phyloP scores from a whole-genome alignment of 176 grass and related monocot genomes.

The Oryza nivara region DNA sequence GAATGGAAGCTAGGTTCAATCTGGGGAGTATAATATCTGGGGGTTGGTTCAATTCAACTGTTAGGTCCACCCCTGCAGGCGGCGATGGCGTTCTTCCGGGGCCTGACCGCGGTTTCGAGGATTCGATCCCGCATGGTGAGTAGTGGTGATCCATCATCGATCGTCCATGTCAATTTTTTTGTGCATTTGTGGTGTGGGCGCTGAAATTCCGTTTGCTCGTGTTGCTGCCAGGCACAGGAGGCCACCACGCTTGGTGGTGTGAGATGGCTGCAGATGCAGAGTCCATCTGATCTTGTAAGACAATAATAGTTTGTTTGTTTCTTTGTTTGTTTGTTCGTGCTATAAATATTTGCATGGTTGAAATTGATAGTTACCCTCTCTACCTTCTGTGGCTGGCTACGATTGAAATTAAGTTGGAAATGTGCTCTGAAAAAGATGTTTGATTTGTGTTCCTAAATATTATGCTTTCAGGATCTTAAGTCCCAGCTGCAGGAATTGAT shows the following conservation, averaged over 20 bases:
- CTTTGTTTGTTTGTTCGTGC: background rate
- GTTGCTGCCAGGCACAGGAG: slow-evolving; percentile 62
- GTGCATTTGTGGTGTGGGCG: background rate
- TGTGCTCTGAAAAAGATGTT: background rate
- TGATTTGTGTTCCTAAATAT: slow-evolving; percentile 45
- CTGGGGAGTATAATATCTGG: too few species aligned
- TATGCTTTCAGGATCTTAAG: slow-evolving; percentile 77
- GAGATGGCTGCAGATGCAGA: slow-evolving; percentile 96
- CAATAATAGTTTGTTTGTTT: background rate
- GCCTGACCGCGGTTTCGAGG: slow-evolving; percentile 58
- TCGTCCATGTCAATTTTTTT: background rate
- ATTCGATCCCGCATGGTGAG: slow-evolving; percentile 76
- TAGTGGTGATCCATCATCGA: slow-evolving; percentile 6
- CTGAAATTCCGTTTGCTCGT: slow-evolving; percentile 16
- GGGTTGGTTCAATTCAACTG: too few species aligned
- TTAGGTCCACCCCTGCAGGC: too few species aligned
- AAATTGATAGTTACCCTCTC: background rate
- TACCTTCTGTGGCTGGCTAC: background rate
- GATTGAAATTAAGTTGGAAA: background rate
- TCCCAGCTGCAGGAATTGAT: slow-evolving; percentile 96
- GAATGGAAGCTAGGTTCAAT: too few species aligned
- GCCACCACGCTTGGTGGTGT: slow-evolving; percentile 78
- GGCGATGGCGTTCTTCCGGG: slow-evolving; percentile 78
- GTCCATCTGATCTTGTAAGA: slow-evolving; percentile 75
- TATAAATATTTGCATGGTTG: background rate